Percentiles rank a stretch among this genome's conserved stretches.
Evolutionary conservation across 2,329 filamentous ascomycete genomes (phyloP).

Genomic region (Zymoseptoria crescenta): DNA sequence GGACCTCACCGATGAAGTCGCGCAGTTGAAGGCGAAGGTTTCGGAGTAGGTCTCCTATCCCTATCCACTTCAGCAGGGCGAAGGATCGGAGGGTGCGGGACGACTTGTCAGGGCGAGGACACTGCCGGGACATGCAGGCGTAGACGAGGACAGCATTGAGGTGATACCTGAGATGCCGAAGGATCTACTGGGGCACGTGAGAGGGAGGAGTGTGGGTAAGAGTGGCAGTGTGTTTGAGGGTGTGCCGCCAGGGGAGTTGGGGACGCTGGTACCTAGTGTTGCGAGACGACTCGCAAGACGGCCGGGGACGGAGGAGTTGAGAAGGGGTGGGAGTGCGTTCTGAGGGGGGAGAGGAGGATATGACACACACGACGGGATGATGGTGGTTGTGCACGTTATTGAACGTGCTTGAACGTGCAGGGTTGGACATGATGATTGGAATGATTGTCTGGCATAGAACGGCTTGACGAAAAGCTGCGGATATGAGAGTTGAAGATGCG

Average conservation of each 20-base stretch:
- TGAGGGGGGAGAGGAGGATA: neutral
- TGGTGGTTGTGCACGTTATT: no score
- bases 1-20: conserved; percentile 72
- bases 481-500: no score
- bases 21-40: conserved; percentile 63
- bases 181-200: neutral
- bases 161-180: neutral
- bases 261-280: neutral
- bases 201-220: neutral
- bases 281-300: neutral
- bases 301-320: neutral
- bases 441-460: no score
- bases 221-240: neutral
- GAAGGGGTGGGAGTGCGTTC: neutral
- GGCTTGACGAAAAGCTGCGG: no score
- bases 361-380: no score
- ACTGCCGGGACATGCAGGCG: neutral
- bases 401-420: no score
- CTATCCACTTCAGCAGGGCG: neutral
- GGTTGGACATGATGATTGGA: no score
- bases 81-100: neutral
- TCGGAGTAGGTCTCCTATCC: conserved; percentile 13
- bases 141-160: neutral
- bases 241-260: neutral
- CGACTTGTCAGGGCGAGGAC: neutral